Percentiles rank a stretch among this genome's conserved stretches.
These are phyloP conservation scores for Nakazawaea molendinolei DNA, from an alignment of 805 yeast genomes.

Conservation along the genomic window DNA sequence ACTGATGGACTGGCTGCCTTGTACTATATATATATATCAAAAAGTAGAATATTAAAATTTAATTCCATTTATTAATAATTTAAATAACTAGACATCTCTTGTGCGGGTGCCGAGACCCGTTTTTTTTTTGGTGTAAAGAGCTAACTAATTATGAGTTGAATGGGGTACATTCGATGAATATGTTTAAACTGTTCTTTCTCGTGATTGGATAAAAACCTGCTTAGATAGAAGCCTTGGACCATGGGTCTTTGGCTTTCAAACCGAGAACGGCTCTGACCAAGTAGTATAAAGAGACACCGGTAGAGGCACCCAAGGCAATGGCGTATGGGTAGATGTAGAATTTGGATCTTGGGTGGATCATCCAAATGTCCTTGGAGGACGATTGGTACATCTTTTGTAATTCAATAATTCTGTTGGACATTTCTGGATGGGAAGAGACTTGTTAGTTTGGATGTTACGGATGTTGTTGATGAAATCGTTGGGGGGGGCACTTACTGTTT, in stretches of 20 bases:
- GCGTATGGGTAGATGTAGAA: slow-evolving; percentile 70
- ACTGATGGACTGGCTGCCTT: too few relatives aligned
- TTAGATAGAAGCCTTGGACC: slow-evolving; percentile 9
- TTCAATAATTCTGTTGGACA: slow-evolving; percentile 39
- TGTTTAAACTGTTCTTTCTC: too few relatives aligned
- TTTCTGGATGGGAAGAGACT: neutral
- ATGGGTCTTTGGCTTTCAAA: slow-evolving; percentile 41
- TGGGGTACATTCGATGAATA: too few relatives aligned
- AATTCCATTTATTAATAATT: too few relatives aligned
- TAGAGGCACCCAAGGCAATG: slow-evolving; percentile 63
- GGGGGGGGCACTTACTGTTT: neutral
- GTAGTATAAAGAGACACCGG: slow-evolving; percentile 61
- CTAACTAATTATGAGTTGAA: too few relatives aligned
- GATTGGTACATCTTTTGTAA: slow-evolving; percentile 54
- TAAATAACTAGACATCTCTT: too few relatives aligned
- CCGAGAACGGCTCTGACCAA: slow-evolving; percentile 67
- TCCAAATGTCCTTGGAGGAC: slow-evolving; percentile 52
- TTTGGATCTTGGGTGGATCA: slow-evolving; percentile 59
- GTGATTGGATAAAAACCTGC: too few relatives aligned
- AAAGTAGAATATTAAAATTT: too few relatives aligned
- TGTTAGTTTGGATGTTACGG: neutral
- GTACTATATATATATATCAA: too few relatives aligned
- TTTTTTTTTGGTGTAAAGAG: too few relatives aligned
- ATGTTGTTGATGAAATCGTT: too few relatives aligned
- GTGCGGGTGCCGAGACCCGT: too few relatives aligned